Conservation (phyloP, 176 grass and related monocot species). For the Tuctoria greenei region DNA sequence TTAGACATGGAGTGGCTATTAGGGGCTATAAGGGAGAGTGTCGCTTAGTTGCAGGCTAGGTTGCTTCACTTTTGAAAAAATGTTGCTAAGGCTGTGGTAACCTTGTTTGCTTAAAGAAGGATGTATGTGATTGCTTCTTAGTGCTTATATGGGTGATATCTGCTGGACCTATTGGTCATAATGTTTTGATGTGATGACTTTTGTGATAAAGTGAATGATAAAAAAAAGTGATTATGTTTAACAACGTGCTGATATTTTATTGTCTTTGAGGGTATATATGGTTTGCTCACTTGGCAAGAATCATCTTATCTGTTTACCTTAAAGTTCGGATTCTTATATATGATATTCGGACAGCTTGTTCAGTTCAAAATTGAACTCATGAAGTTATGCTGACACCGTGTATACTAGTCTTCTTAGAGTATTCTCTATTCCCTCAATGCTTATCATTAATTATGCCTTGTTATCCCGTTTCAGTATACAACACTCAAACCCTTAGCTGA, state of each 20-base stretch:
- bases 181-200: not conserved
- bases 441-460: not conserved
- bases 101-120: not conserved
- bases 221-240: not conserved
- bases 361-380: not conserved
- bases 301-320: conserved; percentile 12
- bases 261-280: not conserved
- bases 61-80: not conserved
- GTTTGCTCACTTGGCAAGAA: not conserved
- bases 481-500: conserved; percentile 72
- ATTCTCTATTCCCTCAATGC: conserved; percentile 1
- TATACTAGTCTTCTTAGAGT: not conserved
- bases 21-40: too few species aligned
- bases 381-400: not conserved
- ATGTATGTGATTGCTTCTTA: not conserved
- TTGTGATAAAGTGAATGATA: not conserved
- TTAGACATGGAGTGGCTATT: too few species aligned
- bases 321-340: not conserved
- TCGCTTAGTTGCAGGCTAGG: not conserved
- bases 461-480: conserved; percentile 56
- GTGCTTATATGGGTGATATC: not conserved
- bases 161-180: not conserved
- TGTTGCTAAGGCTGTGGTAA: not conserved
- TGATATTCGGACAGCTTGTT: not conserved
- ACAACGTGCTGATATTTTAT: too few species aligned